phyloP scores from a whole-genome alignment of 345 rosid species.

The Gynandropsis gynandra region DNA sequence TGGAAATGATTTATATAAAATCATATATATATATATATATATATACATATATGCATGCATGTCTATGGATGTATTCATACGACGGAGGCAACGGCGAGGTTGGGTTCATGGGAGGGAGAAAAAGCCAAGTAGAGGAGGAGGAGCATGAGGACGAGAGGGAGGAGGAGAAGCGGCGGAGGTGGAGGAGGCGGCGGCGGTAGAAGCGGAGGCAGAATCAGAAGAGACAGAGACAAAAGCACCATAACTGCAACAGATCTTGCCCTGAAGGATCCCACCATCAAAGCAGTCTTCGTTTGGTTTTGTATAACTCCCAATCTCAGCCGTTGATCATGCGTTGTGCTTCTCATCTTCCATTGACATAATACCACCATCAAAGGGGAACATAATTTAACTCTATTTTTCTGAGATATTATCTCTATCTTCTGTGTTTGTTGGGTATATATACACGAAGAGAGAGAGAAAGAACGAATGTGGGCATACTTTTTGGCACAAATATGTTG shows the following conservation, averaged over 20 bases:
- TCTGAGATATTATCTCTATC: too few relatives aligned
- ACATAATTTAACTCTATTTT: too few relatives aligned
- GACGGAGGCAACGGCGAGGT: slow-evolving; percentile 20
- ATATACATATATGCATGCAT: too few relatives aligned
- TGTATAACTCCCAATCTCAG: slow-evolving; percentile 23
- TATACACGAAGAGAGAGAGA: too few relatives aligned
- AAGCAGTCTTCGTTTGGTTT: slow-evolving; percentile 2
- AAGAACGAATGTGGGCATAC: too few relatives aligned
- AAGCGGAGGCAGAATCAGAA: slow-evolving; percentile 27
- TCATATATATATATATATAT: too few relatives aligned
- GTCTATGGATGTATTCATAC: neutral
- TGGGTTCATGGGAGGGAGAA: slow-evolving; percentile 27
- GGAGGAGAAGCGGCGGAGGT: slow-evolving; percentile 24
- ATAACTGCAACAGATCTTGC: slow-evolving; percentile 25
- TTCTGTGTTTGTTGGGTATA: too few relatives aligned
- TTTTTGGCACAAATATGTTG: too few relatives aligned
- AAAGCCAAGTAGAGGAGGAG: slow-evolving; percentile 27
- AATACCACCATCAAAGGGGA: too few relatives aligned
- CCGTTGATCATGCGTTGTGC: slow-evolving; percentile 14
- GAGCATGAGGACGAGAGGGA: slow-evolving; percentile 29
- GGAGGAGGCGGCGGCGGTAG: slow-evolving; percentile 31
- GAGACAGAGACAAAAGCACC: slow-evolving; percentile 22
- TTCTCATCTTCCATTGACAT: slow-evolving; percentile 17
- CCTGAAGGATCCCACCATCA: slow-evolving; percentile 24
- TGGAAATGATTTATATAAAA: too few relatives aligned